phyloP scores from a whole-genome alignment of 768 basidiomycete genomes.

The Mycena polygramma region DNA sequence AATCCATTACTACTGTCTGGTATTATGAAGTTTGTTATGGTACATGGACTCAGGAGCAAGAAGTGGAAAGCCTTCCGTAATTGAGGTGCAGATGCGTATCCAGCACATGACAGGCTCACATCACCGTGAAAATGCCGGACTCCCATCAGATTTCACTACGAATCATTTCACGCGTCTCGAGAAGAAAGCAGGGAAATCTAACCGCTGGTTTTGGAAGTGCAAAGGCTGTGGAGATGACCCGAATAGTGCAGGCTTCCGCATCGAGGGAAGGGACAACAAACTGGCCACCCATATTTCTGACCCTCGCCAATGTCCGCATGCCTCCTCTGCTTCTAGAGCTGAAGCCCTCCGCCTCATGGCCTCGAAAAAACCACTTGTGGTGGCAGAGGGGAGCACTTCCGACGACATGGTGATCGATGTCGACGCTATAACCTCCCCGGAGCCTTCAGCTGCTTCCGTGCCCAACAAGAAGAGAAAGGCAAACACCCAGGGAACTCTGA shows the following conservation, averaged over 20 bases:
- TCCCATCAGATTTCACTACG: no score
- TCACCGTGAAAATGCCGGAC: no score
- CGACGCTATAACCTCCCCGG: neutral
- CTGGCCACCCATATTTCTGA: conserved; percentile 1
- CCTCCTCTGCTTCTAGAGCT: neutral
- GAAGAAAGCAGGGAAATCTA: neutral
- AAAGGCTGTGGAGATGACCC: neutral
- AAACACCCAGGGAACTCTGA: neutral
- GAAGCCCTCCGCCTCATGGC: neutral
- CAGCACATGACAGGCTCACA: no score
- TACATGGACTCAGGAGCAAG: no score
- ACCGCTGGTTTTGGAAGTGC: neutral
- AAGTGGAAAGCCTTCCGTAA: no score
- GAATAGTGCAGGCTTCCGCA: neutral
- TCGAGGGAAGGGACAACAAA: conserved; percentile 5
- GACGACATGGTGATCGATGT: neutral
- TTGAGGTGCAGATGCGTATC: no score
- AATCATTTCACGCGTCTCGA: neutral
- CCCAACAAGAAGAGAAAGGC: conserved; percentile 3
- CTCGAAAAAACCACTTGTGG: neutral
- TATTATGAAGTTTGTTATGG: no score
- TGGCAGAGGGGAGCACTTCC: neutral
- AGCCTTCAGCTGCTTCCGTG: neutral
- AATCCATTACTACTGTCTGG: no score
- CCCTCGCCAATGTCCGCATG: neutral